Evolutionary conservation across 495 filamentous ascomycete species (phyloP).

Genomic region (Penicillium argentinense): DNA sequence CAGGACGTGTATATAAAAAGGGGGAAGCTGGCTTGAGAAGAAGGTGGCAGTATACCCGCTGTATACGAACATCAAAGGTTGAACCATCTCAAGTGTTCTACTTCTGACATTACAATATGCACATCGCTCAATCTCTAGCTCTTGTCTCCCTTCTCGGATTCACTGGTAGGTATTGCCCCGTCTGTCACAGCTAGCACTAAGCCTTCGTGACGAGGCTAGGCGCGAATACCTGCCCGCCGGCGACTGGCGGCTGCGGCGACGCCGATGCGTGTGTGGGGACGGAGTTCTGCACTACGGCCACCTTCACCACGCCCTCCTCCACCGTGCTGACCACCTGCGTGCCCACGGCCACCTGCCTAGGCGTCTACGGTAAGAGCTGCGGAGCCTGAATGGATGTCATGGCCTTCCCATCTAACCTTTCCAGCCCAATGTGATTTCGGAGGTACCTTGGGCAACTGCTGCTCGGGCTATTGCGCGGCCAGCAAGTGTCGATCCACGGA

Average conservation of each 20-base stretch:
- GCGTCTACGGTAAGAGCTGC: slow-evolving; percentile 29
- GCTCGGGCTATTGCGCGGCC: slow-evolving; percentile 31
- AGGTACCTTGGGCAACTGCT: slow-evolving; percentile 16
- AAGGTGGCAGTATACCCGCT: too few species aligned
- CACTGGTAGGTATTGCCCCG: too few species aligned
- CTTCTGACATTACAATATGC: too few species aligned
- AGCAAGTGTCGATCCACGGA: slow-evolving; percentile 31
- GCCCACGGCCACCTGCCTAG: slow-evolving; percentile 31
- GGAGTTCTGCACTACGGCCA: slow-evolving; percentile 32
- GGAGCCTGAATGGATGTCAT: background rate
- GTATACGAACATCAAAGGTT: too few species aligned
- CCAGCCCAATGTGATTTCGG: slow-evolving; percentile 14
- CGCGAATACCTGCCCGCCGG: too few species aligned
- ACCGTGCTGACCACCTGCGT: slow-evolving; percentile 34
- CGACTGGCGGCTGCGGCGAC: slow-evolving; percentile 25
- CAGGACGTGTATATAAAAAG: too few species aligned
- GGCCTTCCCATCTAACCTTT: background rate
- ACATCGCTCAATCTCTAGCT: too few species aligned
- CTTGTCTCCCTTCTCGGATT: too few species aligned
- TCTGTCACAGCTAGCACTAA: too few species aligned
- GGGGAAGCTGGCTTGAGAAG: too few species aligned
- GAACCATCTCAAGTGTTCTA: too few species aligned
- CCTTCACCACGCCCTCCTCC: slow-evolving; percentile 25
- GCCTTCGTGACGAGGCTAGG: too few species aligned
- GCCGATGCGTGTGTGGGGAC: slow-evolving; percentile 30